phyloP scores from a whole-genome alignment of 1,284 basidiomycete species.

The Macrocystidia cucumis region DNA sequence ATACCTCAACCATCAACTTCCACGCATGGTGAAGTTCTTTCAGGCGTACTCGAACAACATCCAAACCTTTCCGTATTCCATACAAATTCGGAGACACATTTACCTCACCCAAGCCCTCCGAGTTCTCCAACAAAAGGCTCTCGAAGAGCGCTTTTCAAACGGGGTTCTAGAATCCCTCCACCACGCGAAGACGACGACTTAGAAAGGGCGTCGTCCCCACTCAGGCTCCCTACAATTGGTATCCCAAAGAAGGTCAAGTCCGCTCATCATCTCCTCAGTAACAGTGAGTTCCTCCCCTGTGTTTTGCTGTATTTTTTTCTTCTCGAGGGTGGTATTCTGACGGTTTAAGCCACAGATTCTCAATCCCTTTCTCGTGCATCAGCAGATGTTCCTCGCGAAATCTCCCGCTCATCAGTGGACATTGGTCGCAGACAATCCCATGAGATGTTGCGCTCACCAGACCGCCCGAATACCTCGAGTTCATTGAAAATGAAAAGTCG shows the following conservation, averaged over 20 bases:
- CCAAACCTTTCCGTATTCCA: conserved; percentile 54
- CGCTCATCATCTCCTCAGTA: conserved; percentile 31
- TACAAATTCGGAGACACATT: conserved; percentile 26
- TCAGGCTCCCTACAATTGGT: conserved; percentile 29
- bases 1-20: conserved; percentile 25
- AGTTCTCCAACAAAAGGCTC: conserved; percentile 34
- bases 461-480: conserved; percentile 16
- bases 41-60: conserved; percentile 47
- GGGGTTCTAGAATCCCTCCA: conserved; percentile 22
- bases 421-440: conserved; percentile 17
- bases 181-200: conserved; percentile 25
- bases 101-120: conserved; percentile 35
- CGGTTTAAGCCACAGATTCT: conserved; percentile 5
- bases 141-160: conserved; percentile 34
- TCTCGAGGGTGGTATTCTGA: neutral
- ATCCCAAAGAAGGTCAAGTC: conserved; percentile 51
- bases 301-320: conserved; percentile 4
- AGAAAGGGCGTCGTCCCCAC: conserved; percentile 24
- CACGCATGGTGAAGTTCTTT: conserved; percentile 35
- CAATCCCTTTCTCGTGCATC: conserved; percentile 30
- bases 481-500: conserved; percentile 17
- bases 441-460: conserved; percentile 15
- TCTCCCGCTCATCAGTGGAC: conserved; percentile 19
- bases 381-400: conserved; percentile 20
- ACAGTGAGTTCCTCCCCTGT: too few relatives aligned